Evolutionary conservation across 495 filamentous ascomycete species (phyloP).

Genomic region (Choiromyces venosus): DNA sequence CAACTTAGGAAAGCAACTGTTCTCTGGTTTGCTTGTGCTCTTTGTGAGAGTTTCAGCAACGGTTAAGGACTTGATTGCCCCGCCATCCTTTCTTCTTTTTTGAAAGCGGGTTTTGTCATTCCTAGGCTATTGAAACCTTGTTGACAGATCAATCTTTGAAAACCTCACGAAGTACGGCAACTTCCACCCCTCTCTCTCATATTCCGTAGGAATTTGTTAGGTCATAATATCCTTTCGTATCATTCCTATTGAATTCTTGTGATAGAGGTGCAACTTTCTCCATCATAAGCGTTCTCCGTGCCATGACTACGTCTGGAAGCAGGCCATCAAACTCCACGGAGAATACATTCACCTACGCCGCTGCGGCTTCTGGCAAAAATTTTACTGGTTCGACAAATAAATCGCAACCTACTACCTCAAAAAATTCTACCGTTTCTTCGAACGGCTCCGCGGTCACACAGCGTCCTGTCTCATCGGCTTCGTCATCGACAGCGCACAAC

Average conservation of each 20-base stretch:
- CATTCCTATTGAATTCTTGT: constrained; percentile 24
- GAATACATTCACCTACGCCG: constrained; percentile 80
- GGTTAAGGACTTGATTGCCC: constrained; percentile 34
- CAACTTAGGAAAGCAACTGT: constrained; percentile 25
- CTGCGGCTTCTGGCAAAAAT: constrained; percentile 59
- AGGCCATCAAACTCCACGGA: constrained; percentile 44
- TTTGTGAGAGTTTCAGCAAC: constrained; percentile 35
- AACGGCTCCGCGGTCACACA: constrained; percentile 34
- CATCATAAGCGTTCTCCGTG: constrained; percentile 16
- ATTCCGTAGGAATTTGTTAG: constrained; percentile 28
- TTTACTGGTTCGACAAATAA: constrained; percentile 20
- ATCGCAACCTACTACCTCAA: constrained; percentile 35
- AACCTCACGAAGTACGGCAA: constrained; percentile 23
- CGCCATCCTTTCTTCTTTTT: constrained; percentile 18
- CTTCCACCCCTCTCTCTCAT: constrained; percentile 27
- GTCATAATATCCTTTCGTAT: constrained; percentile 23
- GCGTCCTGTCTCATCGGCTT: constrained; percentile 28
- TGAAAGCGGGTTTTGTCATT: constrained; percentile 35
- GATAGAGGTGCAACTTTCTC: constrained; percentile 24
- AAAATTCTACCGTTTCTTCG: constrained; percentile 21
- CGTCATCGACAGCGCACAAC: constrained; percentile 24
- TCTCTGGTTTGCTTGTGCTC: constrained; percentile 22
- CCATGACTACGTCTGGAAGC: constrained; percentile 37
- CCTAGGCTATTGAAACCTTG: constrained; percentile 26
- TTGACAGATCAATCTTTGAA: constrained; percentile 36